Evolutionary conservation across 2,329 filamentous ascomycete genomes (phyloP).

Genomic region (Neurospora sp.): DNA sequence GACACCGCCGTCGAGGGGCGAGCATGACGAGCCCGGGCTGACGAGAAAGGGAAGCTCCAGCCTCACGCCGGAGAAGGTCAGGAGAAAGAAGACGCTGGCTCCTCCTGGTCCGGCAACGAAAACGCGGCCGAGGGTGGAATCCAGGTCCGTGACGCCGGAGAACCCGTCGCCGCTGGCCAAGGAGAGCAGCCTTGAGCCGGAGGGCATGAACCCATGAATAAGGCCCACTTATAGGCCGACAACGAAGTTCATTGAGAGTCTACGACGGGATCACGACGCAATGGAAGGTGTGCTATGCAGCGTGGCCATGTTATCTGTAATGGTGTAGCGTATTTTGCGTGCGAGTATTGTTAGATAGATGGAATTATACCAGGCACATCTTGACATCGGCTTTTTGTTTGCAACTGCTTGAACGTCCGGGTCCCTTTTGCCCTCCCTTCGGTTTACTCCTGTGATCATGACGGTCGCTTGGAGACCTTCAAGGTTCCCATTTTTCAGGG

Average conservation of each 20-base stretch:
- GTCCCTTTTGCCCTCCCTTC: not conserved
- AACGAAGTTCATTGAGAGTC: not conserved
- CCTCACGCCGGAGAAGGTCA: constrained; percentile 38
- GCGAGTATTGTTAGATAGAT: not conserved
- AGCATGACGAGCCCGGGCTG: constrained; percentile 27
- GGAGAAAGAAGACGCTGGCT: constrained; percentile 36
- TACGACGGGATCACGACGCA: not conserved
- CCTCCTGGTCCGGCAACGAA: constrained; percentile 23
- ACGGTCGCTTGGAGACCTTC: not conserved
- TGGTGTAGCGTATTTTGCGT: not conserved
- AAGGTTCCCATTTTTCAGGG: not conserved
- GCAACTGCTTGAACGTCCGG: not conserved
- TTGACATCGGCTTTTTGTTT: not conserved
- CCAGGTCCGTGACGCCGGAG: constrained; percentile 45
- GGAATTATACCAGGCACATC: not conserved
- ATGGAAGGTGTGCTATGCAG: not conserved
- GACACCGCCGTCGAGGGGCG: constrained; percentile 35
- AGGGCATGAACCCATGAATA: constrained; percentile 4
- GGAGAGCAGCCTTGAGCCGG: constrained; percentile 26
- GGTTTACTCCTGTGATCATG: not conserved
- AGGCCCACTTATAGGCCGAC: not conserved
- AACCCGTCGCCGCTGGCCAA: constrained; percentile 41
- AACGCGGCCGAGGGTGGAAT: constrained; percentile 36
- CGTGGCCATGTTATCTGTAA: not conserved
- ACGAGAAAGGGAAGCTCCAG: constrained; percentile 36